phyloP scores from a whole-genome alignment of 2,329 filamentous ascomycete genomes.

The Penicillium hesseltinei region DNA sequence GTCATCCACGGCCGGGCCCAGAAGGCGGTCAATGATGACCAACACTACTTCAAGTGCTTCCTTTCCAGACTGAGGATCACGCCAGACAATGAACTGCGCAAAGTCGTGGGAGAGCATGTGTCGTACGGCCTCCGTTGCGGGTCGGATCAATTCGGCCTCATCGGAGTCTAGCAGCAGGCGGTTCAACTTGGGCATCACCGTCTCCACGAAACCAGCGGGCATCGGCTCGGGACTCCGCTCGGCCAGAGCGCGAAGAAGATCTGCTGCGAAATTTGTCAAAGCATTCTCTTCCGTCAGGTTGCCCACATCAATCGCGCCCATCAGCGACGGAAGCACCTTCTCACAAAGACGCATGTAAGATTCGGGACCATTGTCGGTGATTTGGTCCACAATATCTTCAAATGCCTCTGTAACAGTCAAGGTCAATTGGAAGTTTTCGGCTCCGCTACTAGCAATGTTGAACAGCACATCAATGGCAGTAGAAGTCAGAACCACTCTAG shows the following conservation, averaged over 20 bases:
- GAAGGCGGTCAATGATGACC: conserved; percentile 85
- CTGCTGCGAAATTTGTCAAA: conserved; percentile 80
- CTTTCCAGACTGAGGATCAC: conserved; percentile 71
- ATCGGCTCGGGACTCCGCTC: conserved; percentile 82
- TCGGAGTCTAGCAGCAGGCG: conserved; percentile 75
- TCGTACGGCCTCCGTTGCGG: conserved; percentile 81
- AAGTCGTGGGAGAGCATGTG: conserved; percentile 88
- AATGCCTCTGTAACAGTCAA: conserved; percentile 87
- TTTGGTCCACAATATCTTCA: conserved; percentile 74
- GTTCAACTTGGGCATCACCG: conserved; percentile 82
- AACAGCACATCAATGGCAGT: conserved; percentile 80
- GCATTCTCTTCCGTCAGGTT: conserved; percentile 76
- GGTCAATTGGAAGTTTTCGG: conserved; percentile 85
- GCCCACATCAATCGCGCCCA: conserved; percentile 83
- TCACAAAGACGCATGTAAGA: conserved; percentile 75
- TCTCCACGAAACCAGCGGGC: conserved; percentile 79
- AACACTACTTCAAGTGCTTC: conserved; percentile 85
- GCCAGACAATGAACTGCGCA: conserved; percentile 84
- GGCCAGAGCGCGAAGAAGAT: conserved; percentile 76
- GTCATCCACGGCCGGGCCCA: conserved; percentile 82
- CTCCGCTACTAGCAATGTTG: conserved; percentile 81
- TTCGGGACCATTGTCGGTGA: conserved; percentile 63
- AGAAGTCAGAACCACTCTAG: conserved; percentile 68
- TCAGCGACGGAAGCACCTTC: conserved; percentile 84
- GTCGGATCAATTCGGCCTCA: conserved; percentile 86